phyloP scores from a whole-genome alignment of 768 basidiomycete species.

The Mrakia gelida region DNA sequence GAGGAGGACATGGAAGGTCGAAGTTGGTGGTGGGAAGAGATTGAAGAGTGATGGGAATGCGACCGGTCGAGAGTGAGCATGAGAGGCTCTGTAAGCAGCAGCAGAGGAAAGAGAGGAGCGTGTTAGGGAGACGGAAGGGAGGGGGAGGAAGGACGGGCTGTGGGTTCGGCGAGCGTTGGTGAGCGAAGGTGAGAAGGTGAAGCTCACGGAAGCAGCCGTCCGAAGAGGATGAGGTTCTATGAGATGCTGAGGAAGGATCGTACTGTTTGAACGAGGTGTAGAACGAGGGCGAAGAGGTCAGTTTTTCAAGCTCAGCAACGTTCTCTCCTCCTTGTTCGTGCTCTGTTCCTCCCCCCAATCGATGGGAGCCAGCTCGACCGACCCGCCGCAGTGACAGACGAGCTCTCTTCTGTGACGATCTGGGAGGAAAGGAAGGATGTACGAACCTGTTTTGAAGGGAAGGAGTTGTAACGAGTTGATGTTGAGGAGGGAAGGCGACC shows the following conservation, averaged over 20 bases:
- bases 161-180: not conserved
- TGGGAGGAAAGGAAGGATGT: not conserved
- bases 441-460: too few relatives aligned
- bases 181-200: not conserved
- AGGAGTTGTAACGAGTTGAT: too few relatives aligned
- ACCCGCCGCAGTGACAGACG: not conserved
- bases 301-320: not conserved
- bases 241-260: not conserved
- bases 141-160: constrained; percentile 7
- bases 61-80: constrained; percentile 29
- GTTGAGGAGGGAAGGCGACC: not conserved
- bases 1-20: constrained; percentile 3
- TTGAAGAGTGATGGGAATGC: constrained; percentile 5
- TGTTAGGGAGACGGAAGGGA: not conserved
- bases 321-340: not conserved
- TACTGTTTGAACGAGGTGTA: not conserved
- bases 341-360: not conserved
- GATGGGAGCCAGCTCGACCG: not conserved
- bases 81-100: constrained; percentile 4
- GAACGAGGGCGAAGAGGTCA: not conserved
- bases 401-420: not conserved
- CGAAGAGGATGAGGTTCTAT: not conserved
- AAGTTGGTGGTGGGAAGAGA: constrained; percentile 8
- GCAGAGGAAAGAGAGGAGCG: too few relatives aligned
- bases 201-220: constrained; percentile 11